phyloP scores from a whole-genome alignment of 768 basidiomycete genomes.

The Porpolomopsis calyptriformis region DNA sequence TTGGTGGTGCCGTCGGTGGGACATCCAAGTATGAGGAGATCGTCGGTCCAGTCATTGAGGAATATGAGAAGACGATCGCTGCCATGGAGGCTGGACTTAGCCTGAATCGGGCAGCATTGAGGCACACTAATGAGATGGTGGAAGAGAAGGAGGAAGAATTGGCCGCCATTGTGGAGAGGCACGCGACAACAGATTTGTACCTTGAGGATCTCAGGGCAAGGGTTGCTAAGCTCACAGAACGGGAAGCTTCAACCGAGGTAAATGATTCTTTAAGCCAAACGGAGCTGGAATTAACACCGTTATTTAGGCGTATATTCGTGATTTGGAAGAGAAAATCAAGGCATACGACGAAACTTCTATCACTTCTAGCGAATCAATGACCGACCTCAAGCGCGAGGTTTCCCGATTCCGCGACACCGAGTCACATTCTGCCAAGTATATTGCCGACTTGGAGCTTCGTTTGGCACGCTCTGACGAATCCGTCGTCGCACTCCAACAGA shows the following conservation, averaged over 20 bases:
- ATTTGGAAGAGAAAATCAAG: conserved; percentile 88
- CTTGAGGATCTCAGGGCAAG: conserved; percentile 77
- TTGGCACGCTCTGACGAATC: conserved; percentile 73
- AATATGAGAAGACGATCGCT: conserved; percentile 95
- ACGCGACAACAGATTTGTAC: conserved; percentile 73
- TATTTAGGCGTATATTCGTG: conserved; percentile 77
- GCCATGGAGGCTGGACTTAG: conserved; percentile 90
- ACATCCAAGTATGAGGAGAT: conserved; percentile 82
- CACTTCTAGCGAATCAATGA: conserved; percentile 66
- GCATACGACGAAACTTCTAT: conserved; percentile 70
- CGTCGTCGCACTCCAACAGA: conserved; percentile 52
- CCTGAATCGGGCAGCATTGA: conserved; percentile 74
- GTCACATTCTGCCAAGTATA: conserved; percentile 62
- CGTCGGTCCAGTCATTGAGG: conserved; percentile 95
- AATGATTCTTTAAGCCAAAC: conserved; percentile 14
- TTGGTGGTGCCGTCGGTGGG: conserved; percentile 51
- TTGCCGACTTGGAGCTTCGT: conserved; percentile 76
- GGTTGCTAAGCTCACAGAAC: conserved; percentile 72
- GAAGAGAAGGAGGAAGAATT: conserved; percentile 86
- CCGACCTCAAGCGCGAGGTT: conserved; percentile 79
- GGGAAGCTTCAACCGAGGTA: conserved; percentile 89
- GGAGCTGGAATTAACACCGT: conserved; percentile 12
- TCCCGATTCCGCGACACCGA: conserved; percentile 68
- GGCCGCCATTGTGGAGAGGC: conserved; percentile 51
- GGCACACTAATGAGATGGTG: conserved; percentile 86